Evolutionary conservation across 2,329 filamentous ascomycete genomes (phyloP).

Genomic region (Aaosphaeria pasadenensis): DNA sequence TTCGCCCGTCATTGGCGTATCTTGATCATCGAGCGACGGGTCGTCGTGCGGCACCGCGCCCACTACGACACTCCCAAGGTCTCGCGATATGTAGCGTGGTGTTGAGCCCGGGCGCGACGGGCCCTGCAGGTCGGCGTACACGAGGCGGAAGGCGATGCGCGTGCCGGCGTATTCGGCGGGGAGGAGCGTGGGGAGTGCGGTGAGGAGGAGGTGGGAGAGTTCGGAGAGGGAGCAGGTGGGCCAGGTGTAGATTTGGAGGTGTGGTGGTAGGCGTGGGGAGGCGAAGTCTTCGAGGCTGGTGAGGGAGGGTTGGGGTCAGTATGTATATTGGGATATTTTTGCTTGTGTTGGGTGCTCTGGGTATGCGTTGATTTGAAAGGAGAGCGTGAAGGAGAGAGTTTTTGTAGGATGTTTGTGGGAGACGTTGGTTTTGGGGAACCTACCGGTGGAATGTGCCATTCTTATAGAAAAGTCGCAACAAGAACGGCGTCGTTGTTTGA

Average conservation of each 20-base stretch:
- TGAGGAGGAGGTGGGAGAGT: constrained; percentile 72
- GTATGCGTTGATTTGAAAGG: constrained; percentile 8
- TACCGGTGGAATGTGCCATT: constrained; percentile 70
- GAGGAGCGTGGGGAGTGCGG: constrained; percentile 65
- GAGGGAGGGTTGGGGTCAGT: constrained; percentile 2
- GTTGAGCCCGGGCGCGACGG: constrained; percentile 42
- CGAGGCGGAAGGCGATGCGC: constrained; percentile 79
- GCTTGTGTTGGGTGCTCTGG: not conserved
- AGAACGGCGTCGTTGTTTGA: constrained; percentile 73
- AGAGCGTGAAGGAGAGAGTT: not conserved
- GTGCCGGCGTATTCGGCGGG: constrained; percentile 76
- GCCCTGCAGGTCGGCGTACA: constrained; percentile 71
- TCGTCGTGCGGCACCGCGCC: constrained; percentile 42
- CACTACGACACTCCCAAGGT: constrained; percentile 79
- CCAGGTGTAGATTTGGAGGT: constrained; percentile 85
- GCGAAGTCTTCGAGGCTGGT: constrained; percentile 67
- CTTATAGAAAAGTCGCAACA: constrained; percentile 82
- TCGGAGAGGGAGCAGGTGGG: constrained; percentile 76
- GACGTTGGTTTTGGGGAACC: constrained; percentile 20
- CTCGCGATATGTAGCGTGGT: constrained; percentile 70
- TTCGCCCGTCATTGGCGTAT: constrained; percentile 12
- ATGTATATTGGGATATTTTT: too few species aligned
- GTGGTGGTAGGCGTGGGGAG: constrained; percentile 55
- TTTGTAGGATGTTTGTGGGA: not conserved
- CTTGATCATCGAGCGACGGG: constrained; percentile 10